Base-by-base conservation (phyloP, 257 asterid genomes). In the Nicotiana benthamiana region DNA sequence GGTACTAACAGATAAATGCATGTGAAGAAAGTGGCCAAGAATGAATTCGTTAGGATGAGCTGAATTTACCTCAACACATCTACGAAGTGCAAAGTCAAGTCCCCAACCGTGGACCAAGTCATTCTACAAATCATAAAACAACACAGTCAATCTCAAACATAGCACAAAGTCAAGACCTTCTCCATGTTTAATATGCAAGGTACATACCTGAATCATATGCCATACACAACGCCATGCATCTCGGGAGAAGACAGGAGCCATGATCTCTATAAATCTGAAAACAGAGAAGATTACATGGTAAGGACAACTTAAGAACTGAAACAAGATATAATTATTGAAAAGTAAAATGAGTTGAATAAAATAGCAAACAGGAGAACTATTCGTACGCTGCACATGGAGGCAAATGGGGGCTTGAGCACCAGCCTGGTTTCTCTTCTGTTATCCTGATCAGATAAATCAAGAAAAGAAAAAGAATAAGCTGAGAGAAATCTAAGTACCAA, bases 31-130 rank as follows among this genome's bases (percentile, higher is more conserved):
- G 57, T 48, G 7, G 60, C 78, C 12, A 16, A 62, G 51, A 40
- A 18, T 15, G 34, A 43, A 27, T 18, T 51, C 34, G 4, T 62
- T 62, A 18, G 60, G 62, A 48, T 48, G 2, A 56, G 48, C 59
- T 48, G 34, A 11, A 80, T 87, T 75, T 34, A 94, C 98, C 95
- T 92, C 92, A 57, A 93, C 97, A 12, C 98, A 95, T 75, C 80
- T 88, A 83, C 86, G 97, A 82, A 95, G 92, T 36, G 96, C 97
- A 6, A 93, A 87, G 86, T 95, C 98, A 17, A 94, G 94, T 53
- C 98, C 98, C 98, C 97, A 94, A 77, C 98, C 98, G 30, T 95
- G 98, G 40, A 95, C 93, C 84, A 95, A 85, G 87, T 95, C 98
- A 75, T 95, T 95, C 98, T 95, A 80, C 87, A 87, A 75, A 52